Base-by-base conservation (phyloP, 2,329 filamentous ascomycete genomes). In the Aureobasidium sp. region DNA sequence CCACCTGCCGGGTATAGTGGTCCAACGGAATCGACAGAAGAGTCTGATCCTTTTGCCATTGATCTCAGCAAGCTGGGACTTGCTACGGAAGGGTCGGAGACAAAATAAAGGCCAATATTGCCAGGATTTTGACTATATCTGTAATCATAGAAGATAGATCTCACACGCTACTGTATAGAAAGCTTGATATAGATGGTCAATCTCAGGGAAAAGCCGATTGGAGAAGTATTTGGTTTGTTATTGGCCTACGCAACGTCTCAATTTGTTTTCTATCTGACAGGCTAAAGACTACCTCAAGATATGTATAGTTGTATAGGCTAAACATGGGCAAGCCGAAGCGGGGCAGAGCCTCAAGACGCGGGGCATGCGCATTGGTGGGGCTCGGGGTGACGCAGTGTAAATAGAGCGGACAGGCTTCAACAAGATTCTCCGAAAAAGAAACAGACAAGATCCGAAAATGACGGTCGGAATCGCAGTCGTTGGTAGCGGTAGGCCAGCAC, bases 1-100 rank as follows among this genome's bases (percentile, higher is more conserved):
- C 91, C 93, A 7, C 91, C 92, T 0, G 76, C 81, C 15, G 90
- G 88, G 0, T 78, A 82, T 70, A 83, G 83, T 49, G 91, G 91
- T 0, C 90, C 90, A 22, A 87, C 81, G 2, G 82, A 87, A 65
- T 85, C 89, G 5, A 82, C 80, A 0, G 72, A 66, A 5, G 79
- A 81, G 64, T 76, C 72, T 5, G 78, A 80, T 69, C 78, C 78
- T 4, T 64, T 80, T 57, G 73, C 70, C 63, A 77, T 75, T 8
- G 76, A 79, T 61, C 58, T 79, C 53, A 70, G 70, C 61, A 78
- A 76, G 69, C 61, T 79, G 59, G 73, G 55, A 11, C 31, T 70
- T 29, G 63, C 64, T 17, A 64, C 29, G 41, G 57, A 60, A 51
- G 57, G 57, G 5, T 9, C 20, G 6, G 45, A 34, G 4, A 25